phyloP scores from a whole-genome alignment of 2,329 filamentous ascomycete species.

The Colletotrichum neosansevieriae region DNA sequence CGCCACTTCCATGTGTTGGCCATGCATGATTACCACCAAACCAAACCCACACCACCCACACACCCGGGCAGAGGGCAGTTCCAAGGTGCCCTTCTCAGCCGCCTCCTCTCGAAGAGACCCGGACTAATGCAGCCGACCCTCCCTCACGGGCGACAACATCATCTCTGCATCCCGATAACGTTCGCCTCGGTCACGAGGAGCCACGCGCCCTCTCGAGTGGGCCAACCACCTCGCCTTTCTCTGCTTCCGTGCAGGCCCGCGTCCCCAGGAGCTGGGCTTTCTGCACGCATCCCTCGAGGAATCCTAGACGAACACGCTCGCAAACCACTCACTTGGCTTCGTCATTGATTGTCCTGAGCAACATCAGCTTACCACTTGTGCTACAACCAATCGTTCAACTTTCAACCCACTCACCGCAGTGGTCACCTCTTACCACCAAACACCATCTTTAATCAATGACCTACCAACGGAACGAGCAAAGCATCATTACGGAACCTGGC shows the following conservation, averaged over 20 bases:
- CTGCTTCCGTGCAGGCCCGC: slow-evolving; percentile 37
- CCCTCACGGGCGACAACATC: background rate
- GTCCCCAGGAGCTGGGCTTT: slow-evolving; percentile 37
- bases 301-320: background rate
- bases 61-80: background rate
- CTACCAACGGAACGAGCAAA: slow-evolving; percentile 36
- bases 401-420: background rate
- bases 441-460: slow-evolving; percentile 38
- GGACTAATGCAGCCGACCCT: slow-evolving; percentile 10
- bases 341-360: slow-evolving; percentile 31
- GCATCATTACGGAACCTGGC: slow-evolving; percentile 34
- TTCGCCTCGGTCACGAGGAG: background rate
- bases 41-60: slow-evolving; percentile 23
- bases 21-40: slow-evolving; percentile 25
- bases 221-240: background rate
- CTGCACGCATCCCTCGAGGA: slow-evolving; percentile 21
- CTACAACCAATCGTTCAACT: background rate
- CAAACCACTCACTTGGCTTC: slow-evolving; percentile 26
- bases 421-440: background rate
- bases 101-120: slow-evolving; percentile 13
- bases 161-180: slow-evolving; percentile 6
- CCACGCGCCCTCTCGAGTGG: background rate
- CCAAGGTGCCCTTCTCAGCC: slow-evolving; percentile 13
- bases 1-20: slow-evolving; percentile 37
- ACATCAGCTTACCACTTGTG: slow-evolving; percentile 28